Conservation (phyloP, 1,284 basidiomycete species). For the Pterulicium gracile region DNA sequence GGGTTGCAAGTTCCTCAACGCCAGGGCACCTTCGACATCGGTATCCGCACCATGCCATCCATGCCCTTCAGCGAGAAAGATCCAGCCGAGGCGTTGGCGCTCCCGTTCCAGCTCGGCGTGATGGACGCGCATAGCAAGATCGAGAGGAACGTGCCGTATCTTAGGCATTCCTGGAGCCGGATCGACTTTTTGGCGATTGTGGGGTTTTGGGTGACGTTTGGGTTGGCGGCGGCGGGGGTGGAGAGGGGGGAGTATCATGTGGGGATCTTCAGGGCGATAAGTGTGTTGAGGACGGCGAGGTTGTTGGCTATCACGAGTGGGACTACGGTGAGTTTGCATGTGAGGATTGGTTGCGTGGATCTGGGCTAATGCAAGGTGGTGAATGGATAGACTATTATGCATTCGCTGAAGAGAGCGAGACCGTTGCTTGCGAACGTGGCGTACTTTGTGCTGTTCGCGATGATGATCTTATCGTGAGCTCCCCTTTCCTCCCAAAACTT, state of each 20-base stretch:
- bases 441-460: conserved; percentile 88
- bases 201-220: conserved; percentile 77
- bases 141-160: conserved; percentile 65
- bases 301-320: conserved; percentile 85
- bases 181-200: conserved; percentile 83
- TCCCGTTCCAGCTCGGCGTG: conserved; percentile 62
- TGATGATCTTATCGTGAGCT: conserved; percentile 77
- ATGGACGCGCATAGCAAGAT: conserved; percentile 41
- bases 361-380: not conserved
- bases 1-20: too few species aligned
- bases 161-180: conserved; percentile 90
- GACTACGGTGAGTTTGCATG: conserved; percentile 57
- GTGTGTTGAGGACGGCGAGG: conserved; percentile 77
- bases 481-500: too few species aligned
- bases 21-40: conserved; percentile 2
- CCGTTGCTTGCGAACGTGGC: conserved; percentile 84
- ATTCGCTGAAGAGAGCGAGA: conserved; percentile 83
- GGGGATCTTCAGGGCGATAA: conserved; percentile 84
- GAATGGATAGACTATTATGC: conserved; percentile 74
- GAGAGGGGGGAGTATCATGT: conserved; percentile 63
- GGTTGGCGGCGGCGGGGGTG: conserved; percentile 50
- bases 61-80: too few species aligned
- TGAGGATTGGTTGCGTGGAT: too few species aligned
- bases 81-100: conserved; percentile 31
- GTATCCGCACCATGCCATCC: conserved; percentile 16